A percentile compares a stretch with the other conserved stretches of the same genome.
Evolutionary conservation across 805 yeast species (phyloP).

Genomic region (Candida orba): DNA sequence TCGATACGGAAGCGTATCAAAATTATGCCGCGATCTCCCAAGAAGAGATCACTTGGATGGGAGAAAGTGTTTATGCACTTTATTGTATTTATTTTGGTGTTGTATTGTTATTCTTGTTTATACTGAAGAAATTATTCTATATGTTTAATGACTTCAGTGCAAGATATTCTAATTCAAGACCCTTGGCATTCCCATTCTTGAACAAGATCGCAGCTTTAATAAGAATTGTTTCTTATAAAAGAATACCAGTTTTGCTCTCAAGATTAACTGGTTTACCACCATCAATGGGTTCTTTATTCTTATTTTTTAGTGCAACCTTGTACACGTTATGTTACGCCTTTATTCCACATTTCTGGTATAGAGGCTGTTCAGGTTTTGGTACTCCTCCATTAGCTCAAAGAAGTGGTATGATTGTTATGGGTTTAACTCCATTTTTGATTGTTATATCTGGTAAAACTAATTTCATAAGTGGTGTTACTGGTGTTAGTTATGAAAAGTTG

Average conservation of each 20-base stretch:
- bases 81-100: neutral
- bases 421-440: constrained; percentile 43
- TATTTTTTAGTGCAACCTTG: constrained; percentile 27
- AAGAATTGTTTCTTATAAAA: constrained; percentile 28
- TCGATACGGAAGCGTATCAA: neutral
- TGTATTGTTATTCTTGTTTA: neutral
- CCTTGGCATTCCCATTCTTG: neutral
- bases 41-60: neutral
- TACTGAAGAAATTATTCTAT: neutral
- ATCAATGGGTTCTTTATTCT: constrained; percentile 29
- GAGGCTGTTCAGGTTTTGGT: constrained; percentile 49
- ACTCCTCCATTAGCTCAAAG: constrained; percentile 50
- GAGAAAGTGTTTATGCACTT: neutral
- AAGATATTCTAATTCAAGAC: neutral
- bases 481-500: constrained; percentile 48
- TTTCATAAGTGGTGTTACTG: constrained; percentile 41
- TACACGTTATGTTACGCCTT: constrained; percentile 29
- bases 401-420: constrained; percentile 43
- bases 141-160: neutral
- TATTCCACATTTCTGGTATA: constrained; percentile 43
- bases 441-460: constrained; percentile 48
- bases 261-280: constrained; percentile 31
- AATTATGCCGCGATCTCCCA: neutral
- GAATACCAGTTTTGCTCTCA: constrained; percentile 26
- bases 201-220: constrained; percentile 23